Evolutionary conservation across 2,329 filamentous ascomycete genomes (phyloP).

Genomic region (Aspergillus carbonarius): DNA sequence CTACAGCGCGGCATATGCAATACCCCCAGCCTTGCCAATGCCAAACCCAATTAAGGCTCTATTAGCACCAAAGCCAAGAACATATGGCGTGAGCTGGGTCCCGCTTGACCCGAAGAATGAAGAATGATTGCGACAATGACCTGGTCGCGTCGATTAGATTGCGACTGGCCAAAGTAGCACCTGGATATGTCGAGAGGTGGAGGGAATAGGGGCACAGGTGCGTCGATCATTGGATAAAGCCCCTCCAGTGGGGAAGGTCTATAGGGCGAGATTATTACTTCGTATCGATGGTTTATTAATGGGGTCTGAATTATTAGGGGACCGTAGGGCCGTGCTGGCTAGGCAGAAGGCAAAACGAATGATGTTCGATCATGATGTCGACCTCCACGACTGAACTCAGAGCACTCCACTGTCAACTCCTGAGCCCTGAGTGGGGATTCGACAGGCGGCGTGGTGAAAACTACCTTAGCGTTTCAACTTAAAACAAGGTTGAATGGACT

Average conservation of each 20-base stretch:
- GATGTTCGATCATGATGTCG: neutral
- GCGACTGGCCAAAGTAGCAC: neutral
- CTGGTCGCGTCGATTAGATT: neutral
- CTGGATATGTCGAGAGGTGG: too few relatives aligned
- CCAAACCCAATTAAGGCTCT: neutral
- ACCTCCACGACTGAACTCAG: too few relatives aligned
- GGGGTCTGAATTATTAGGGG: too few relatives aligned
- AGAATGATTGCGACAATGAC: too few relatives aligned
- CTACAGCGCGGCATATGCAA: too few relatives aligned
- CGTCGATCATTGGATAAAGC: neutral
- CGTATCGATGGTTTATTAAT: too few relatives aligned
- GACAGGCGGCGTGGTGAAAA: too few relatives aligned
- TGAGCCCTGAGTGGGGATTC: neutral
- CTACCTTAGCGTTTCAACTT: neutral
- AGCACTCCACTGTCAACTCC: neutral
- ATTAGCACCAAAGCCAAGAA: neutral
- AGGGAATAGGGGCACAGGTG: neutral
- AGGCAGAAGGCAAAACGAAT: neutral
- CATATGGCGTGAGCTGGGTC: neutral
- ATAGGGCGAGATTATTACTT: neutral
- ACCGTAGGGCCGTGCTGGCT: neutral
- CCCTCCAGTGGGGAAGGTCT: neutral
- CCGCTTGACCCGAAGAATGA: too few relatives aligned
- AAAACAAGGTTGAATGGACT: slow-evolving; percentile 1
- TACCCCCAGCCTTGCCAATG: too few relatives aligned